Evolutionary conservation across 2,329 filamentous ascomycete genomes (phyloP).

Genomic region (Epichloe coenophiala): DNA sequence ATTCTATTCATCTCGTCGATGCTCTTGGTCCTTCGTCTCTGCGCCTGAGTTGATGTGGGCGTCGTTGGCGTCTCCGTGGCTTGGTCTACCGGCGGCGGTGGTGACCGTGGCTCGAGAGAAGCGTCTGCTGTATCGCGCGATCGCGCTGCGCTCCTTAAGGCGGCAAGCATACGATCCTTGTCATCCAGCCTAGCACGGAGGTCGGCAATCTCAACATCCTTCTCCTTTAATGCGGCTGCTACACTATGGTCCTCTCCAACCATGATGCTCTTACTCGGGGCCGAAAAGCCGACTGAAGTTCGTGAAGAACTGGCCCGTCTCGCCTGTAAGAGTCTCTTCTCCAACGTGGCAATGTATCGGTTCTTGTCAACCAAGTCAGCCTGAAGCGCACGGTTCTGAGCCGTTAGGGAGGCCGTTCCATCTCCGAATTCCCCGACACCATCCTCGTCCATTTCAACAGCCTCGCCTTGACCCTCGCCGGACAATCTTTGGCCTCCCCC

Average conservation of each 20-base stretch:
- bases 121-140: slow-evolving; percentile 71
- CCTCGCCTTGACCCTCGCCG: slow-evolving; percentile 24
- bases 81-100: slow-evolving; percentile 8
- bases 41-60: slow-evolving; percentile 13
- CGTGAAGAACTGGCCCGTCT: slow-evolving; percentile 80
- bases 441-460: slow-evolving; percentile 49
- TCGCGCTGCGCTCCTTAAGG: slow-evolving; percentile 70
- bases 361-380: slow-evolving; percentile 96
- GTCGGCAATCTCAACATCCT: slow-evolving; percentile 84
- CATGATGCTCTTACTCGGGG: slow-evolving; percentile 47
- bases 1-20: slow-evolving; percentile 89
- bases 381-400: slow-evolving; percentile 86
- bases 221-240: slow-evolving; percentile 63
- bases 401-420: slow-evolving; percentile 64
- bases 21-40: slow-evolving; percentile 48
- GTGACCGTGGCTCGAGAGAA: slow-evolving; percentile 20
- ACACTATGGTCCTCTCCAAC: slow-evolving; percentile 71
- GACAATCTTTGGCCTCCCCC: slow-evolving; percentile 26
- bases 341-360: slow-evolving; percentile 85
- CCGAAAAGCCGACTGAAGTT: slow-evolving; percentile 60
- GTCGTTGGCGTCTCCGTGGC: slow-evolving; percentile 7
- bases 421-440: slow-evolving; percentile 73
- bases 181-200: slow-evolving; percentile 82
- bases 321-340: slow-evolving; percentile 84
- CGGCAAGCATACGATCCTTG: slow-evolving; percentile 86